phyloP scores from a whole-genome alignment of 73 alveolate species.

The Paramecium primaurelia region DNA sequence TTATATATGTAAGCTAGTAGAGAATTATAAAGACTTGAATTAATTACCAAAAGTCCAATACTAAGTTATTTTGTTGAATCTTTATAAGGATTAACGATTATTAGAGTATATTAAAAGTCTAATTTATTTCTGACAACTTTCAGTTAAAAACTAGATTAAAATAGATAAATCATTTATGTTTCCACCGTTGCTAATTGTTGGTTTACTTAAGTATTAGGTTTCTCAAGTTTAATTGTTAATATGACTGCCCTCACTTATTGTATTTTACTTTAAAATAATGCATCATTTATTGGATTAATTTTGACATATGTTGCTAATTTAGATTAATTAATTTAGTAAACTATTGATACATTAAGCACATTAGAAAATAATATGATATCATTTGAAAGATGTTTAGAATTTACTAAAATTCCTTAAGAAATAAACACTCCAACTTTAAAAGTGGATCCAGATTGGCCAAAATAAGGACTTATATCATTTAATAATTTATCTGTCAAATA shows the following conservation, averaged over 20 bases:
- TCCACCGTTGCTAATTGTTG: not conserved
- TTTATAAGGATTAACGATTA: slow-evolving; percentile 78
- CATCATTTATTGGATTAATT: slow-evolving; percentile 70
- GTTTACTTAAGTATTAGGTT: slow-evolving; percentile 71
- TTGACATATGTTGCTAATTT: slow-evolving; percentile 66
- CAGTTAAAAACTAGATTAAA: not conserved
- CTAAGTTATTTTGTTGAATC: slow-evolving; percentile 82
- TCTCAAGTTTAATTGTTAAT: slow-evolving; percentile 66
- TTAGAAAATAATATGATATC: slow-evolving; percentile 82
- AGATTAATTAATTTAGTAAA: slow-evolving; percentile 67
- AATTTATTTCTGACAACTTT: not conserved
- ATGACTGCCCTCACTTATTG: slow-evolving; percentile 68
- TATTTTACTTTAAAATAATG: slow-evolving; percentile 57
- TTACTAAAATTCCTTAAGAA: slow-evolving; percentile 68
- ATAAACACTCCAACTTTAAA: not conserved
- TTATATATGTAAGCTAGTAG: slow-evolving; percentile 49
- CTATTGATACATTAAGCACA: slow-evolving; percentile 65
- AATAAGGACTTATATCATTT: slow-evolving; percentile 64
- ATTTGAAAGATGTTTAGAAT: slow-evolving; percentile 78
- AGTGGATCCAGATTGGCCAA: slow-evolving; percentile 73
- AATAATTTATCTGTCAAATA: slow-evolving; percentile 66
- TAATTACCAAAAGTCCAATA: slow-evolving; percentile 84
- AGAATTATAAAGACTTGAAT: slow-evolving; percentile 83
- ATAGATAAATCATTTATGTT: not conserved
- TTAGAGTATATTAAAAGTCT: slow-evolving; percentile 79